phyloP scores from a whole-genome alignment of 108 stramenopile genomes.

The Discostella pseudostelligera region DNA sequence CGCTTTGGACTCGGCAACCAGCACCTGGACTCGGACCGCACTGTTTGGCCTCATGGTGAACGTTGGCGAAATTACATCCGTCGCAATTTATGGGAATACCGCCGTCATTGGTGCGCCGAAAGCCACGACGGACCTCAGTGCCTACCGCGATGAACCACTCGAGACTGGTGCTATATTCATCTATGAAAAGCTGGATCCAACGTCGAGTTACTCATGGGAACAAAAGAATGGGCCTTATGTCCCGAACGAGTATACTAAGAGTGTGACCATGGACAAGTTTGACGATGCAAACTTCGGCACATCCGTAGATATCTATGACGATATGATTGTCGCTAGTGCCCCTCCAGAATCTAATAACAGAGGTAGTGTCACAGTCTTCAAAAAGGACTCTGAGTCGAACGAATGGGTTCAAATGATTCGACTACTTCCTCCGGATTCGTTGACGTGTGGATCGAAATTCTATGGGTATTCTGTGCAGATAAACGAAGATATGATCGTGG shows the following conservation, averaged over 20 bases:
- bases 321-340: conserved; percentile 26
- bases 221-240: conserved; percentile 11
- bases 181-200: conserved; percentile 16
- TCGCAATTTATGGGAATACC: conserved; percentile 15
- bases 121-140: conserved; percentile 9
- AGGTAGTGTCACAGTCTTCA: conserved; percentile 17
- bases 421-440: conserved; percentile 9
- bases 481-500: conserved; percentile 7
- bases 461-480: conserved; percentile 20
- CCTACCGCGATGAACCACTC: neutral
- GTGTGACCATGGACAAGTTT: neutral
- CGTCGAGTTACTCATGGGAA: conserved; percentile 6
- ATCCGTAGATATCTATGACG: conserved; percentile 19
- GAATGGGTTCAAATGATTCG: conserved; percentile 17
- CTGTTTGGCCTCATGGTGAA: conserved; percentile 12
- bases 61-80: conserved; percentile 10
- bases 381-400: conserved; percentile 1
- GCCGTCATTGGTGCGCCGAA: conserved; percentile 21
- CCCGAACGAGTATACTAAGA: conserved; percentile 16
- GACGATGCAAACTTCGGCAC: conserved; percentile 9
- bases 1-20: conserved; percentile 1
- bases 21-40: conserved; percentile 11
- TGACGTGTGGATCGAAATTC: neutral
- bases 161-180: conserved; percentile 19
- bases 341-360: conserved; percentile 2